Conservation (phyloP, 495 filamentous ascomycete species). For the Pyrenula aspistea region DNA sequence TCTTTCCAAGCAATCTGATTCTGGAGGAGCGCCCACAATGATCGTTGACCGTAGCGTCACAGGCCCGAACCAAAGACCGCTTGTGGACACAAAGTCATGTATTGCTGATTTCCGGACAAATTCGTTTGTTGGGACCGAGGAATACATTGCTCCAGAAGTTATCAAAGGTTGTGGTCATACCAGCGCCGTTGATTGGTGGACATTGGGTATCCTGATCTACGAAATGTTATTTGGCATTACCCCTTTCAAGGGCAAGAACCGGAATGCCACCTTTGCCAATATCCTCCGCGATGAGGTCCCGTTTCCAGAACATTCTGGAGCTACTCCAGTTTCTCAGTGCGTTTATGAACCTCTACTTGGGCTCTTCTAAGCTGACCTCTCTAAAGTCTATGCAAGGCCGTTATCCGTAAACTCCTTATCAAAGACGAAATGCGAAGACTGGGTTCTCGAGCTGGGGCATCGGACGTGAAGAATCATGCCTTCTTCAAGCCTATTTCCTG, state of each 20-base stretch:
- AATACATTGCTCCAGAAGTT: constrained; percentile 97
- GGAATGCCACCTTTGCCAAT: constrained; percentile 95
- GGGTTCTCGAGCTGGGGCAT: constrained; percentile 87
- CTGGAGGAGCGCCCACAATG: constrained; percentile 93
- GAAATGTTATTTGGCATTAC: constrained; percentile 99
- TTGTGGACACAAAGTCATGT: constrained; percentile 96
- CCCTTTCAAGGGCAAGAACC: constrained; percentile 98
- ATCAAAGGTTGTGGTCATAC: constrained; percentile 98
- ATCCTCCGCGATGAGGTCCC: constrained; percentile 89
- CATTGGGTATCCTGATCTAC: constrained; percentile 88
- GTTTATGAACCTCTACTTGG: no score
- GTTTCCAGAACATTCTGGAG: constrained; percentile 80
- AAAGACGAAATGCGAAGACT: constrained; percentile 95
- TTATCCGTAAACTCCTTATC: constrained; percentile 93
- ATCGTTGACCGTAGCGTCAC: constrained; percentile 79
- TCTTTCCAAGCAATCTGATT: constrained; percentile 92
- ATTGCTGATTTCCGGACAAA: constrained; percentile 98
- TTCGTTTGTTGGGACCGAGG: constrained; percentile 95
- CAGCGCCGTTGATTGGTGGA: constrained; percentile 99
- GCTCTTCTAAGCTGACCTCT: constrained; percentile 7
- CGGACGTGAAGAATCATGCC: constrained; percentile 90
- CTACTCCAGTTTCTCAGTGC: constrained; percentile 83
- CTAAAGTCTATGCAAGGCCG: constrained; percentile 78
- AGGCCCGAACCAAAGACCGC: constrained; percentile 70
- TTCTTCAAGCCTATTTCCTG: constrained; percentile 95